A percentile compares a stretch with the other conserved stretches of the same genome.
Conservation (phyloP, 305 asterid genomes). For the Petunia hybrid region DNA sequence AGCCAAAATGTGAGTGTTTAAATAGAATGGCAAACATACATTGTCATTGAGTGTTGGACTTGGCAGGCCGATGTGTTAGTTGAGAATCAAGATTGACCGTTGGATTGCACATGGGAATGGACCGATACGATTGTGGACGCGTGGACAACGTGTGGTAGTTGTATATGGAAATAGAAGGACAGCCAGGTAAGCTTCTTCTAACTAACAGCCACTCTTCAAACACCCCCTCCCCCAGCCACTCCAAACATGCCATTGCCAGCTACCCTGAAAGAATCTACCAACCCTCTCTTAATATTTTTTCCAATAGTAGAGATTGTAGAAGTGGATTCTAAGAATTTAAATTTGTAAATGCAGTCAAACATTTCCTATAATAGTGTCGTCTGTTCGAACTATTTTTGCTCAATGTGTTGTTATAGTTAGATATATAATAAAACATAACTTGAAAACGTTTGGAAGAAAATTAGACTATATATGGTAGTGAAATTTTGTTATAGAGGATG, state of each 20-base stretch:
- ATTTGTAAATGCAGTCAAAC: no score
- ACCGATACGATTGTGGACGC: slow-evolving; percentile 45
- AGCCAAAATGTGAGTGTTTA: slow-evolving; percentile 49
- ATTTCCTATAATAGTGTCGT: no score
- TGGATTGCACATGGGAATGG: slow-evolving; percentile 39
- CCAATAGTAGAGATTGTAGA: neutral
- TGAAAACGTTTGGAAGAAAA: no score
- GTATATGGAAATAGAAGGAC: neutral
- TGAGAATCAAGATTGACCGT: slow-evolving; percentile 47
- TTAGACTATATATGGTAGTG: no score
- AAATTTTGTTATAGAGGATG: no score
- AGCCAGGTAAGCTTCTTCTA: slow-evolving; percentile 12
- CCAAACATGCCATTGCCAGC: neutral
- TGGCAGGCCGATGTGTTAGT: slow-evolving; percentile 47
- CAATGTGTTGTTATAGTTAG: no score
- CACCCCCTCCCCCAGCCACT: neutral
- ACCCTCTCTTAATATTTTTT: neutral
- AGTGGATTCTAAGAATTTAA: no score
- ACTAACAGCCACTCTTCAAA: neutral
- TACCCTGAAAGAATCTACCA: neutral
- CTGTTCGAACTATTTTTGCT: no score
- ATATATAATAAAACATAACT: no score
- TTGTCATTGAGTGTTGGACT: slow-evolving; percentile 51
- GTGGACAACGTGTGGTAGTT: slow-evolving; percentile 31
- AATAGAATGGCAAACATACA: slow-evolving; percentile 46